phyloP scores from a whole-genome alignment of 305 asterid species.

The Fraxinus floribunda region DNA sequence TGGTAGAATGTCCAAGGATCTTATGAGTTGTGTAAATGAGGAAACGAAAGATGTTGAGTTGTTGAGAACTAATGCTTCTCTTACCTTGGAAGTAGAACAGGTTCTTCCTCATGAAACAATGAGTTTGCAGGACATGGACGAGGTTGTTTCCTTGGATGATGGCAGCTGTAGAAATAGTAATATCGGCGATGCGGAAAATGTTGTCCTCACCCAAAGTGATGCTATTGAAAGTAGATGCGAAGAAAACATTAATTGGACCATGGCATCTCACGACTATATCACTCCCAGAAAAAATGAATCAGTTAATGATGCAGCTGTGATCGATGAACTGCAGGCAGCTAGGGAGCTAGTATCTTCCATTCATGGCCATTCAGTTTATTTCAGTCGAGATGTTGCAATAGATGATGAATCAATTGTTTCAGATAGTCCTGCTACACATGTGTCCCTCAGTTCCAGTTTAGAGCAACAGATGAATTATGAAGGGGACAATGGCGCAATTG shows the following conservation, averaged over 20 bases:
- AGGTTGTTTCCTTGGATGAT: constrained; percentile 14
- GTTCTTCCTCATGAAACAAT: neutral
- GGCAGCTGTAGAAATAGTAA: constrained; percentile 8
- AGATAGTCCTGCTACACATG: constrained; percentile 16
- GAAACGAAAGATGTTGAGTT: constrained; percentile 14
- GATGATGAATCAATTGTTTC: constrained; percentile 31
- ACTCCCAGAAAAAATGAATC: constrained; percentile 15
- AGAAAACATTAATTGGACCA: constrained; percentile 25
- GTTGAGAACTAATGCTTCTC: constrained; percentile 15
- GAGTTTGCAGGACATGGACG: constrained; percentile 15
- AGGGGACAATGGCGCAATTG: constrained; percentile 27
- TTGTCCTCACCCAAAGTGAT: constrained; percentile 25
- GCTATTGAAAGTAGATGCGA: constrained; percentile 27
- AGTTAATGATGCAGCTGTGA: constrained; percentile 23
- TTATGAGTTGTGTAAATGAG: constrained; percentile 4
- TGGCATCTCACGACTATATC: constrained; percentile 19
- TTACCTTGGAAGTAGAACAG: constrained; percentile 23
- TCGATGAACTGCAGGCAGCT: constrained; percentile 22
- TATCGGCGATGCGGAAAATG: constrained; percentile 16
- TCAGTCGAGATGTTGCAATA: neutral
- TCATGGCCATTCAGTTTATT: constrained; percentile 7
- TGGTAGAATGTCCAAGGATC: constrained; percentile 22
- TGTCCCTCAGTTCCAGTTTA: constrained; percentile 19
- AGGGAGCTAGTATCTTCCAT: constrained; percentile 12
- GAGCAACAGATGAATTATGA: constrained; percentile 23